Conservation (phyloP, 768 basidiomycete genomes). For the Kwoniella sp. region DNA sequence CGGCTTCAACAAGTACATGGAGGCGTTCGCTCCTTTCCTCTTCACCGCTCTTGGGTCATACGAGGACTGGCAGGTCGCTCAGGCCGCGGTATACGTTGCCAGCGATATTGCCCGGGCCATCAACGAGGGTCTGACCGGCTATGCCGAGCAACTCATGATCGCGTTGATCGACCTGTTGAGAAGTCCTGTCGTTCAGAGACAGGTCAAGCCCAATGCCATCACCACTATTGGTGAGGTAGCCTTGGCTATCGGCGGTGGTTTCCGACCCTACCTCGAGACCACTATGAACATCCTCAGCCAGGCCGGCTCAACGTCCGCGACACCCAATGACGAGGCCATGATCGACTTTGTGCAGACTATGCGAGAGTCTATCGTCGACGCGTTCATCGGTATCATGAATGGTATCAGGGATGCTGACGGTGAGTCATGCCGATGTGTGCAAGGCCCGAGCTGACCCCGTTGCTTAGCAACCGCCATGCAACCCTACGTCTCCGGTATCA, state of each 20-base stretch:
- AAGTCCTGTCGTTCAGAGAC: constrained; percentile 81
- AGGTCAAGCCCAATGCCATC: constrained; percentile 94
- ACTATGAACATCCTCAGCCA: constrained; percentile 87
- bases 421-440: constrained; percentile 46
- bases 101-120: constrained; percentile 95
- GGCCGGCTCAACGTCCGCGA: constrained; percentile 80
- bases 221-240: constrained; percentile 96
- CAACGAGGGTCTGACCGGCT: constrained; percentile 74
- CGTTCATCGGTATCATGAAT: constrained; percentile 89
- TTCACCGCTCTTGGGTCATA: constrained; percentile 83
- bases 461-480: constrained; percentile 45
- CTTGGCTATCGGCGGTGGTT: constrained; percentile 76
- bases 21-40: constrained; percentile 55
- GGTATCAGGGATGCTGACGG: constrained; percentile 82
- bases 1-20: constrained; percentile 39
- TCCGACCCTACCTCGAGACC: constrained; percentile 82
- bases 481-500: constrained; percentile 66
- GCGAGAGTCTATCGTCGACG: constrained; percentile 92
- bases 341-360: constrained; percentile 86
- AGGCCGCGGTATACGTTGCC: constrained; percentile 89
- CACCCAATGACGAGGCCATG: constrained; percentile 59
- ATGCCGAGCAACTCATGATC: constrained; percentile 83
- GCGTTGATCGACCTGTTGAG: constrained; percentile 86
- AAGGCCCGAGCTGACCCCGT: constrained; percentile 53
- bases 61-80: constrained; percentile 93